These are phyloP conservation scores for Colletotrichum siamense DNA, from an alignment of 2,329 filamentous ascomycete species.

Conservation along the genomic window DNA sequence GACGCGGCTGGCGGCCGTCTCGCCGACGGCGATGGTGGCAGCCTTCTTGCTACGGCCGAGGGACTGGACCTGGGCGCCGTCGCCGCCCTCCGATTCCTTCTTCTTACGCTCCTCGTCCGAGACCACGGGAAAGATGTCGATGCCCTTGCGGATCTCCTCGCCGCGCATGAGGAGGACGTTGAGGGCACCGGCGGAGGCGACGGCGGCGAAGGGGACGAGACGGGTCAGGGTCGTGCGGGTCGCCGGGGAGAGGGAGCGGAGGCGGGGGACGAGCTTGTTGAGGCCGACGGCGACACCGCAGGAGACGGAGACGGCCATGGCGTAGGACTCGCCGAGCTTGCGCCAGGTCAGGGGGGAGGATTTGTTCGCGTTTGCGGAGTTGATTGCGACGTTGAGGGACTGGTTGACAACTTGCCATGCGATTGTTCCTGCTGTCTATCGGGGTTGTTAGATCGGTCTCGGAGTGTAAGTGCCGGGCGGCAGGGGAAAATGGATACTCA, in stretches of 20 bases:
- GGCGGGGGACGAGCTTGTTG: conserved; percentile 85
- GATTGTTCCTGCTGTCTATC: conserved; percentile 79
- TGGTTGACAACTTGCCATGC: conserved; percentile 97
- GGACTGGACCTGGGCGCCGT: conserved; percentile 62
- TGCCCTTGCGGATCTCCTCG: conserved; percentile 91
- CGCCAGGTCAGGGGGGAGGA: conserved; percentile 84
- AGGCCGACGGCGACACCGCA: conserved; percentile 93
- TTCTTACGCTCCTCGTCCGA: conserved; percentile 69
- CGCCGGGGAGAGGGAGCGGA: conserved; percentile 77
- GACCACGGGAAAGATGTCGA: conserved; percentile 88
- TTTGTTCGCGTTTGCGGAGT: conserved; percentile 98
- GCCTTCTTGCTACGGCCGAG: conserved; percentile 89
- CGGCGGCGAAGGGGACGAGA: conserved; percentile 95
- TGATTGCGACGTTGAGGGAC: conserved; percentile 97
- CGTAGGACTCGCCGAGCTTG: conserved; percentile 87
- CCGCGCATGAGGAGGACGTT: conserved; percentile 98
- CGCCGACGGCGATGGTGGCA: conserved; percentile 85
- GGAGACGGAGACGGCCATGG: conserved; percentile 88
- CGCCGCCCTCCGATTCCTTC: conserved; percentile 62
- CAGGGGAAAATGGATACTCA: conserved; percentile 41
- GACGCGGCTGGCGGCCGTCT: conserved; percentile 90
- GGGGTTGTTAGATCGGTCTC: conserved; percentile 11
- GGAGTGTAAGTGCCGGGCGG: background rate
- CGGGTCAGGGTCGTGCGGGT: conserved; percentile 79
- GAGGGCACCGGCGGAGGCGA: conserved; percentile 86